Base-by-base conservation (phyloP, 2,329 filamentous ascomycete genomes). In the Aureobasidium sp. region DNA sequence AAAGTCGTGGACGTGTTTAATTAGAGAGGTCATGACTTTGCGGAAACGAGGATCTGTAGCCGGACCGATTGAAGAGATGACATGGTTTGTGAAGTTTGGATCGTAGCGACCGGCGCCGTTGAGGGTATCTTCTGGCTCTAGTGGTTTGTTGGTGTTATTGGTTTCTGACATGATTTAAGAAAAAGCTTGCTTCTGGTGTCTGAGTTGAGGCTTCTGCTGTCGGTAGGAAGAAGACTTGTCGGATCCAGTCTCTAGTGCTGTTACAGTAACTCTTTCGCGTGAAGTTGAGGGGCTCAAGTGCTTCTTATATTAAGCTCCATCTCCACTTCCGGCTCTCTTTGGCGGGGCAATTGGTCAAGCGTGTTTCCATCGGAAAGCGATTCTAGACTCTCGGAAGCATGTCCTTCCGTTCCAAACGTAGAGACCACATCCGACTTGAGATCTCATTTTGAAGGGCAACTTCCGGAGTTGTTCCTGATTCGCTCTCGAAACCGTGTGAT, bases 1-100 rank as follows among this genome's bases (percentile, higher is more conserved):
- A 69, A 82, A 85, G 68, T 84, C 82, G 65, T 85, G 82, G 5
- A 85, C 71, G 68, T 85, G 82, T 50, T 74, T 72, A 64, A 82
- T 83, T 29, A 85, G 68, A 42, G 76, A 74, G 31, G 72, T 69
- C 74, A 82, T 77, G 68, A 82, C 70, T 56, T 72, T 64, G 49
- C 68, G 64, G 37, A 72, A 63, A 8, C 73, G 68, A 2, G 68
- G 68, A 57, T 67, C 66, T 5, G 71, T 70, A 35, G 72, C 72
- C 8, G 73, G 70, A 9, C 73, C 73, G 52, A 70, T 75, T 8
- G 73, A 67, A 19, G 70, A 69, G 63, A 74, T 71, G 56, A 75
- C 72, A 57, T 69, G 65, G 15, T 70, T 66, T 7, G 73, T 75
- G 62, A 73, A 73, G 62, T 68, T 66, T 5, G 71, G 71, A 60